Evolutionary conservation across 257 asterid genomes (phyloP).

Genomic region (Catharanthus roseus): DNA sequence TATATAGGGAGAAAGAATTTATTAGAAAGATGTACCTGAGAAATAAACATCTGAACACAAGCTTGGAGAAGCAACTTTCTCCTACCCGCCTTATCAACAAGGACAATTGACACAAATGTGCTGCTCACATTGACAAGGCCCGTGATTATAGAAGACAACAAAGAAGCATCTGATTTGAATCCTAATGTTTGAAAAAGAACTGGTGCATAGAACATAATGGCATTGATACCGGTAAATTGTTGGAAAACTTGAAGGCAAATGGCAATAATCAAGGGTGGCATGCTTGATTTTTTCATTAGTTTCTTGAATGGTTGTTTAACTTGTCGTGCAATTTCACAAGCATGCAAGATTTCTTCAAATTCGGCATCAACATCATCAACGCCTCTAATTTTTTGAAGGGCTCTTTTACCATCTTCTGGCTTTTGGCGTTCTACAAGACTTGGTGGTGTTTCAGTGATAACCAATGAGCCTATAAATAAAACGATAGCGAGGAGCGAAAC

Average conservation of each 20-base stretch:
- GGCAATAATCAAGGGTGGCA: conserved; percentile 42
- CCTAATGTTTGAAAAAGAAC: conserved; percentile 40
- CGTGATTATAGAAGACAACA: conserved; percentile 26
- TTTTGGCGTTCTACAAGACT: conserved; percentile 52
- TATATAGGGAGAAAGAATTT: neutral
- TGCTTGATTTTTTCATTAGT: conserved; percentile 27
- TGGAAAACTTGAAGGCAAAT: conserved; percentile 26
- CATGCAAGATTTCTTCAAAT: conserved; percentile 37
- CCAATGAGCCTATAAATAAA: conserved; percentile 39
- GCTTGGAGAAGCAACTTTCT: conserved; percentile 36
- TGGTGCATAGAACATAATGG: conserved; percentile 41
- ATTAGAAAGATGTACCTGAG: conserved; percentile 19
- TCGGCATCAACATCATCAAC: conserved; percentile 50
- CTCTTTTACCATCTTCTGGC: conserved; percentile 29
- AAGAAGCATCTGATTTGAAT: conserved; percentile 16
- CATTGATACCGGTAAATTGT: conserved; percentile 44
- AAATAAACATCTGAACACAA: conserved; percentile 33
- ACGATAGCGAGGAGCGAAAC: conserved; percentile 41
- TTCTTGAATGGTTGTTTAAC: conserved; percentile 16
- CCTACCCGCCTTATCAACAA: conserved; percentile 32
- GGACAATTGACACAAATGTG: conserved; percentile 28
- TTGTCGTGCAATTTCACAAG: conserved; percentile 37
- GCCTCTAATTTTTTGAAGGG: conserved; percentile 53
- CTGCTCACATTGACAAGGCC: conserved; percentile 28
- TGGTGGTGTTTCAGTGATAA: conserved; percentile 70